Percentiles rank a stretch among this genome's conserved stretches.
Conservation (phyloP, 768 basidiomycete species). For the Rhodotorula sphaerocarpa region DNA sequence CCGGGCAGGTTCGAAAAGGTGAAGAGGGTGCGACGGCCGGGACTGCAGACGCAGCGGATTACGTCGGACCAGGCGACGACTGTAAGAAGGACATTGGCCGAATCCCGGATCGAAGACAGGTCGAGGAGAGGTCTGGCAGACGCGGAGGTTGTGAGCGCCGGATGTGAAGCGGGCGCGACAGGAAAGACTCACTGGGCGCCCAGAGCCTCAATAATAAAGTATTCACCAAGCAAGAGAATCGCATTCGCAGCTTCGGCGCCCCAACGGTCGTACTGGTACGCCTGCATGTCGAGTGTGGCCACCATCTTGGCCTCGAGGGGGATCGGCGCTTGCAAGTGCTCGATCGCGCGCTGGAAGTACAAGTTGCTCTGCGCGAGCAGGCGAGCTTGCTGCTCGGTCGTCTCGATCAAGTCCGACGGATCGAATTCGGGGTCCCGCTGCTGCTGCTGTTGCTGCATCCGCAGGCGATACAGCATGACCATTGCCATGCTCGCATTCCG, state of each 20-base stretch:
- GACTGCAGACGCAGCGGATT: conserved; percentile 25
- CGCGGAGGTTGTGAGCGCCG: background rate
- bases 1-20: conserved; percentile 15
- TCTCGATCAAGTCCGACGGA: background rate
- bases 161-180: background rate
- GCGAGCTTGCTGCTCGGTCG: conserved; percentile 8
- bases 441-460: conserved; percentile 5
- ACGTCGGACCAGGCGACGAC: conserved; percentile 27
- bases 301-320: conserved; percentile 31
- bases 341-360: conserved; percentile 28
- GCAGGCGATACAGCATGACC: conserved; percentile 30
- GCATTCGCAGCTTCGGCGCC: conserved; percentile 23
- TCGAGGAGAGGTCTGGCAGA: conserved; percentile 15
- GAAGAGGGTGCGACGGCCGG: conserved; percentile 18
- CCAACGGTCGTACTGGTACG: conserved; percentile 26
- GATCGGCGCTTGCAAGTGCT: conserved; percentile 23
- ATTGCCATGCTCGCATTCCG: conserved; percentile 24
- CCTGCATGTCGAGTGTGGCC: conserved; percentile 24
- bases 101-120: conserved; percentile 4
- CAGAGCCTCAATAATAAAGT: conserved; percentile 21
- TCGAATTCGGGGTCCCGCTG: background rate
- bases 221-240: conserved; percentile 25
- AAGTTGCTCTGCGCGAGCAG: conserved; percentile 22
- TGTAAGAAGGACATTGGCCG: conserved; percentile 10
- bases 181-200: conserved; percentile 18